Evolutionary conservation across 441 rosid species (phyloP).

Genomic region (Erodium trifolium): DNA sequence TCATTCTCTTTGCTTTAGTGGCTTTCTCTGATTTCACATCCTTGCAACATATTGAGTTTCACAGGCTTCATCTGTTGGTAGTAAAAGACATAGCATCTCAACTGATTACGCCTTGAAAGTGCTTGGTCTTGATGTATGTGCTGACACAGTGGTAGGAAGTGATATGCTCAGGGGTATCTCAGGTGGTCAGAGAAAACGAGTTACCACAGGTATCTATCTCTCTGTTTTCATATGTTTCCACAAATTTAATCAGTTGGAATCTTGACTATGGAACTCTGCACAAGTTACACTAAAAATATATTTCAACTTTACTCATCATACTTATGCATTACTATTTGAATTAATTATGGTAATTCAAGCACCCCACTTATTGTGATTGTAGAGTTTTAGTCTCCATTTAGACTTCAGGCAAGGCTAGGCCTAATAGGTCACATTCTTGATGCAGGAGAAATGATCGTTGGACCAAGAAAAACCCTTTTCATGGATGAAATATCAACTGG

Average conservation of each 20-base stretch:
- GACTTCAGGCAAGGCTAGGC: neutral
- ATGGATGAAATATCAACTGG: constrained; percentile 99
- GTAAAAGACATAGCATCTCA: constrained; percentile 64
- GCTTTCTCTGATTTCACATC: neutral
- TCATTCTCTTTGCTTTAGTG: neutral
- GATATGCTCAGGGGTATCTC: constrained; percentile 96
- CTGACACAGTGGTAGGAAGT: constrained; percentile 79
- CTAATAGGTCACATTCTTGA: constrained; percentile 1
- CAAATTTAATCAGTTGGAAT: neutral
- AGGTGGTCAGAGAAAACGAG: constrained; percentile 90
- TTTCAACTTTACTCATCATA: too few relatives aligned
- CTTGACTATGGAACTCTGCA: neutral
- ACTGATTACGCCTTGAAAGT: constrained; percentile 76
- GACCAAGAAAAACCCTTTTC: constrained; percentile 79
- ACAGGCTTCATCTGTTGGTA: constrained; percentile 76
- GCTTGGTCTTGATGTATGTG: constrained; percentile 84
- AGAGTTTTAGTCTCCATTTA: neutral
- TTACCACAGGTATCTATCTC: constrained; percentile 62
- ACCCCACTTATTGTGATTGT: neutral
- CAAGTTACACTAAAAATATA: neutral
- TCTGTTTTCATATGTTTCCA: constrained; percentile 1
- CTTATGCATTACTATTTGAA: too few relatives aligned
- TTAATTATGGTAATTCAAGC: neutral
- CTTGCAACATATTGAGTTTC: constrained; percentile 5
- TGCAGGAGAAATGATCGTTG: constrained; percentile 91